Conservation (phyloP, 2,329 filamentous ascomycete species). For the Beauveria brongniartii region DNA sequence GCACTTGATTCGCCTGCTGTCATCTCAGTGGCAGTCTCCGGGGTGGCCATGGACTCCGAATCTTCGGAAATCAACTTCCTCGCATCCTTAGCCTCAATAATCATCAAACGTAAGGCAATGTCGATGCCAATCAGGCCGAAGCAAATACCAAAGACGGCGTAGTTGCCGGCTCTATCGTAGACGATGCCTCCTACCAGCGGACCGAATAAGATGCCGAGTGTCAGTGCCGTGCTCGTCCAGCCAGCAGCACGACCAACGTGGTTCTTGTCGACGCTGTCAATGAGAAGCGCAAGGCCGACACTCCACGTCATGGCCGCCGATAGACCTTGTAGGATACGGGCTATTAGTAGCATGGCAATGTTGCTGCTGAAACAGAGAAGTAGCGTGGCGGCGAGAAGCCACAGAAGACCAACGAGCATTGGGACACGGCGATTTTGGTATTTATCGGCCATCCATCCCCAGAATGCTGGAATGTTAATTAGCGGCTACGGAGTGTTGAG, state of each 20-base stretch:
- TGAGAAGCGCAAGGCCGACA: conserved; percentile 27
- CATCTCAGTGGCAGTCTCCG: conserved; percentile 1
- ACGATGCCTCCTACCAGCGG: conserved; percentile 27
- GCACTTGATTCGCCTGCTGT: background rate
- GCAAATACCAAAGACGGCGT: conserved; percentile 28
- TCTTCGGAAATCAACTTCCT: conserved; percentile 20
- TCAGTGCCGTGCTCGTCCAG: conserved; percentile 26
- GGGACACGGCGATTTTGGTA: conserved; percentile 24
- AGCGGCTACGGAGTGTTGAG: background rate
- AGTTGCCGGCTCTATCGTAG: conserved; percentile 25
- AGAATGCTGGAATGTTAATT: conserved; percentile 21
- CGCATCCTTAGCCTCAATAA: conserved; percentile 26
- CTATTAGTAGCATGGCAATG: conserved; percentile 25
- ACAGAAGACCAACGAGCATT: conserved; percentile 25
- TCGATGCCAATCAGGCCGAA: conserved; percentile 27
- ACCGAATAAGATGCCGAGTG: conserved; percentile 24
- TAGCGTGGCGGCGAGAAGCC: conserved; percentile 22
- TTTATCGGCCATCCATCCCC: conserved; percentile 28
- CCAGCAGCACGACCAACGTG: conserved; percentile 26
- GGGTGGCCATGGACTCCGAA: background rate
- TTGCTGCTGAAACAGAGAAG: conserved; percentile 24
- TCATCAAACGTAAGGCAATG: conserved; percentile 23
- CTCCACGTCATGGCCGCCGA: conserved; percentile 28
- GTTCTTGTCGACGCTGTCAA: conserved; percentile 25
- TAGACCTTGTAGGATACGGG: conserved; percentile 25